Evolutionary conservation across 2,329 filamentous ascomycete genomes (phyloP), one percentile per base, ranked within the genome.

Genomic region (Alternaria rosae): DNA sequence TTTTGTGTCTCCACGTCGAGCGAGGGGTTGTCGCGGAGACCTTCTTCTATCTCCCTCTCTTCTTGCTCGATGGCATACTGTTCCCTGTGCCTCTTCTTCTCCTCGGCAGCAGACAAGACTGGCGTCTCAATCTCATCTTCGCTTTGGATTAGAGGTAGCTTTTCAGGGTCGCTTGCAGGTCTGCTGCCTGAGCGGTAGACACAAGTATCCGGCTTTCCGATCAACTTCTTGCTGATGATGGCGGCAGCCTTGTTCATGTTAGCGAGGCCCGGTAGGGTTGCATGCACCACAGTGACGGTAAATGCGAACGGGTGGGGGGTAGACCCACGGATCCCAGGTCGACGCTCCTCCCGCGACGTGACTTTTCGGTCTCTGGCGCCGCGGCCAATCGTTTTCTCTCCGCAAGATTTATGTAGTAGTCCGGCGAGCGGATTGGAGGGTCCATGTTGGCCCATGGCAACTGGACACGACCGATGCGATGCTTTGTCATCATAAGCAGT

Each of bases 381-480:
- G 42, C 54, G 8, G 45, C 54, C n/a, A 50, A 52, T 61, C 59
- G 61, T 25, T 59, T 65, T 11, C 50, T 61, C 62, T 67, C 65
- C 53, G 70, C 66, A n/a, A 69, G 58, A 38, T 72, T 66, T 30
- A 65, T 68, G 65, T 71, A 74, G 69, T 75, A 83, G 71, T 83
- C 71, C 45, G 83, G 83, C 42, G 70, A 84, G 72, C 85, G 82
- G 62, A 89, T 88, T 66, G 88, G 88, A 57, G 88, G 87, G 67
- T 83, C 85, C 68, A 85, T 81, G 78, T 87, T 88, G 62, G 79
- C 77, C 87, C 87, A 90, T 38, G 83, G 83, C 64, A 84, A 82
- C 57, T 78, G 71, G 48, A 85, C 84, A 70, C 83, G 84, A 68
- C 87, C 88, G 68, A 90, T 87, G 68, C 85, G 86, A 77, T 84